Percentiles rank a stretch among this genome's conserved stretches.
These are phyloP conservation scores for Diaporthe eres DNA, from an alignment of 2,329 filamentous ascomycete species.

Conservation along the genomic window DNA sequence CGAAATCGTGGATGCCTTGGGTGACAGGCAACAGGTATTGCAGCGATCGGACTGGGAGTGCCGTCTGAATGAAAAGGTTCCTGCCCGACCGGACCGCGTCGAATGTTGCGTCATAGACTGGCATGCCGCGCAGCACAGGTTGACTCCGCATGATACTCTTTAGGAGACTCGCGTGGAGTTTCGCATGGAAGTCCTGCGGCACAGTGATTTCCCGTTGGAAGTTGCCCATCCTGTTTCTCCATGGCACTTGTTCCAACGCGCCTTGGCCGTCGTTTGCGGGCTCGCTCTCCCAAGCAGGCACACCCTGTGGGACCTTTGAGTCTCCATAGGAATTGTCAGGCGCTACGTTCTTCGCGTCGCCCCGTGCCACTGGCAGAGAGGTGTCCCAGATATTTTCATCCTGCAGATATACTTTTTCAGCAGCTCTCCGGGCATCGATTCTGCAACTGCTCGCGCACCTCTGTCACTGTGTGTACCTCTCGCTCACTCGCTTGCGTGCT, in stretches of 20 bases:
- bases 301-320: not conserved
- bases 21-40: not conserved
- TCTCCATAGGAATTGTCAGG: too few species aligned
- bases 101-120: not conserved
- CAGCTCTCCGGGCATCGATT: not conserved
- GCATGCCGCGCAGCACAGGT: not conserved
- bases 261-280: too few species aligned
- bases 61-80: not conserved
- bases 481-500: too few species aligned
- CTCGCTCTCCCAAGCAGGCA: too few species aligned
- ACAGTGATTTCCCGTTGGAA: accelerated
- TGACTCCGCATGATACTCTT: not conserved
- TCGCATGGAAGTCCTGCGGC: not conserved
- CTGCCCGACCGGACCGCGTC: not conserved
- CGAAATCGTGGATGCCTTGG: not conserved
- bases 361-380: too few species aligned
- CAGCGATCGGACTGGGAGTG: not conserved
- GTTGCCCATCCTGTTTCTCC: not conserved
- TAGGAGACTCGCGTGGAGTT: not conserved
- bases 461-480: not conserved
- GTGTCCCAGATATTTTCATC: too few species aligned
- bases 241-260: accelerated
- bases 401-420: not conserved
- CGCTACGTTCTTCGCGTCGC: not conserved
- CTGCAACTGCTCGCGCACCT: not conserved